These are phyloP conservation scores for Erodium trifolium DNA, from an alignment of 441 rosid genomes.

Conservation along the genomic window DNA sequence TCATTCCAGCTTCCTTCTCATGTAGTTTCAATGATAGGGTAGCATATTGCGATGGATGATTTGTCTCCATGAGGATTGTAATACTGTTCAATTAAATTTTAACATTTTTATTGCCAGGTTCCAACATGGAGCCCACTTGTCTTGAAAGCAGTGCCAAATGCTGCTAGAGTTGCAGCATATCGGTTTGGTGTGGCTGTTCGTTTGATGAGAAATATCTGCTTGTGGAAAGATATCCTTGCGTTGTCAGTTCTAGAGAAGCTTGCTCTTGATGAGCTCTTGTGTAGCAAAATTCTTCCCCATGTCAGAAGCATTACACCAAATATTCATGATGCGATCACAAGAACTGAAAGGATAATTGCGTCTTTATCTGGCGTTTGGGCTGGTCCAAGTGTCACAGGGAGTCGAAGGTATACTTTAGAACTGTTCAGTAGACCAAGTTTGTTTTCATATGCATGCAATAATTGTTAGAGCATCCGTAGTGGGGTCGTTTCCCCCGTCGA, in stretches of 20 bases:
- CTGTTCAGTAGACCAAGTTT: no score
- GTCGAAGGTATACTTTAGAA: no score
- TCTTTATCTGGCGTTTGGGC: conserved; percentile 79
- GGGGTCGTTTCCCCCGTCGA: no score
- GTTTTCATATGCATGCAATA: no score
- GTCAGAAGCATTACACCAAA: conserved; percentile 62
- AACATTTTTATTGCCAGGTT: conserved; percentile 35
- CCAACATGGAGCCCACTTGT: conserved; percentile 82
- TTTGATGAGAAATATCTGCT: conserved; percentile 75
- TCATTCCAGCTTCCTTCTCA: neutral
- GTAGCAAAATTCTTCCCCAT: conserved; percentile 75
- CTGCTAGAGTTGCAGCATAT: conserved; percentile 74
- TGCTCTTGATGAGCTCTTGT: conserved; percentile 74
- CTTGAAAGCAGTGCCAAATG: conserved; percentile 74
- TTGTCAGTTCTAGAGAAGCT: conserved; percentile 72
- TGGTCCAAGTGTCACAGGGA: conserved; percentile 44
- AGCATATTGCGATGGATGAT: neutral
- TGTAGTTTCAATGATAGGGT: neutral
- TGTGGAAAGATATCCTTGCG: conserved; percentile 72
- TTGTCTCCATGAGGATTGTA: neutral
- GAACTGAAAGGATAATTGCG: conserved; percentile 71
- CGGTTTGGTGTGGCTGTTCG: conserved; percentile 81
- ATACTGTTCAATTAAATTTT: neutral
- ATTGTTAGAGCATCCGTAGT: no score
- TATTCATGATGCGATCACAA: conserved; percentile 79